Evolutionary conservation across 306 rosid genomes (phyloP).

Genomic region (Gynostemma pentaphyllum): DNA sequence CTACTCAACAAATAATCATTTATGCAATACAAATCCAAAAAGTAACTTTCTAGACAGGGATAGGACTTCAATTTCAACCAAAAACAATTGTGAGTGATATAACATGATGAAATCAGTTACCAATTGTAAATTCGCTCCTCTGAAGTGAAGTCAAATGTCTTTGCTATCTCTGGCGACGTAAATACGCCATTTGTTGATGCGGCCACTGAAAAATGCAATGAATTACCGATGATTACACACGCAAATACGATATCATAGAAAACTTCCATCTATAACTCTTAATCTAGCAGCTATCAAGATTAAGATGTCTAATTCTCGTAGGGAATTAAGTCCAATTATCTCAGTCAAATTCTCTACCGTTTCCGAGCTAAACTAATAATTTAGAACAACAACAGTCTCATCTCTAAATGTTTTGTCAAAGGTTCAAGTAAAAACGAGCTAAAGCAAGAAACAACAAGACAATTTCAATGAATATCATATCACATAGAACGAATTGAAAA

Average conservation of each 20-base stretch:
- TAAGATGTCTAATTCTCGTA: background rate
- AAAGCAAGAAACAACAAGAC: background rate
- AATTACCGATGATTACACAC: background rate
- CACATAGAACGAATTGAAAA: background rate
- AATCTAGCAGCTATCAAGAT: background rate
- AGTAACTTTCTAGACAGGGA: background rate
- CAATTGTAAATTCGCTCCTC: constrained; percentile 89
- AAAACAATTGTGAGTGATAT: background rate
- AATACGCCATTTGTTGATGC: constrained; percentile 60
- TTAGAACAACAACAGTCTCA: background rate
- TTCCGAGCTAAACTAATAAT: background rate
- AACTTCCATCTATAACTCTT: background rate
- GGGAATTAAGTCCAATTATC: background rate
- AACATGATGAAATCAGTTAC: constrained; percentile 22
- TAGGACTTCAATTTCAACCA: background rate
- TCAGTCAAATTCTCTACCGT: background rate
- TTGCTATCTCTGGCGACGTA: constrained; percentile 65
- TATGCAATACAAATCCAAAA: background rate
- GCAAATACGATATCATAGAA: background rate
- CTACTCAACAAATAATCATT: background rate
- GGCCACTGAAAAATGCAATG: constrained; percentile 45
- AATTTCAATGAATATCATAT: background rate
- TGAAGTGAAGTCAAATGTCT: constrained; percentile 61
- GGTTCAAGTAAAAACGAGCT: background rate
- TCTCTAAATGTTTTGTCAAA: background rate